Percentiles rank a stretch among this genome's conserved stretches.
Evolutionary conservation across 2,329 filamentous ascomycete genomes (phyloP).

Genomic region (Fusarium acutatum): DNA sequence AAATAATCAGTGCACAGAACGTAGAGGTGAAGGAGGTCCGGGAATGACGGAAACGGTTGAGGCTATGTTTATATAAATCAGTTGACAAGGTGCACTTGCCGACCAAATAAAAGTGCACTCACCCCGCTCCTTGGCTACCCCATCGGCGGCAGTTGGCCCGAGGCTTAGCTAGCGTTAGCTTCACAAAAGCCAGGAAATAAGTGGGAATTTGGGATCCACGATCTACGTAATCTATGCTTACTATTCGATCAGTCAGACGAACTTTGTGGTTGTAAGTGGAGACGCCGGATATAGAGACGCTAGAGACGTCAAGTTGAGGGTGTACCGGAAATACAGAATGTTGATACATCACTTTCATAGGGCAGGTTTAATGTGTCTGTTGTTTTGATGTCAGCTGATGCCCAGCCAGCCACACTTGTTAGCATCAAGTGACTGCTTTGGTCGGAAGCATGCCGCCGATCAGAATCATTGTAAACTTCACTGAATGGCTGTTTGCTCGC

Average conservation of each 20-base stretch:
- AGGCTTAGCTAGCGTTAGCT: background rate
- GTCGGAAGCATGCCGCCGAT: background rate
- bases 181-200: background rate
- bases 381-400: background rate
- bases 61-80: background rate
- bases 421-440: background rate
- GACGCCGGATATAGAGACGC: background rate
- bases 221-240: slow-evolving; percentile 8
- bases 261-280: background rate
- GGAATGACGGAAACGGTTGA: background rate
- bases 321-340: background rate
- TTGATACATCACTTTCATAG: background rate
- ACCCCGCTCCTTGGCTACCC: background rate
- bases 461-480: background rate
- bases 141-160: background rate
- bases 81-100: background rate
- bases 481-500: background rate
- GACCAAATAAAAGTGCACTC: background rate
- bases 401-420: background rate
- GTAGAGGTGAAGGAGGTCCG: background rate
- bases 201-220: background rate
- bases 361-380: no score
- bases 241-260: slow-evolving; percentile 21
- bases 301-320: background rate
- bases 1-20: no score